These are phyloP conservation scores for Saccharomyces pastorianus DNA, from an alignment of 1,139 yeast species.

Conservation along the genomic window DNA sequence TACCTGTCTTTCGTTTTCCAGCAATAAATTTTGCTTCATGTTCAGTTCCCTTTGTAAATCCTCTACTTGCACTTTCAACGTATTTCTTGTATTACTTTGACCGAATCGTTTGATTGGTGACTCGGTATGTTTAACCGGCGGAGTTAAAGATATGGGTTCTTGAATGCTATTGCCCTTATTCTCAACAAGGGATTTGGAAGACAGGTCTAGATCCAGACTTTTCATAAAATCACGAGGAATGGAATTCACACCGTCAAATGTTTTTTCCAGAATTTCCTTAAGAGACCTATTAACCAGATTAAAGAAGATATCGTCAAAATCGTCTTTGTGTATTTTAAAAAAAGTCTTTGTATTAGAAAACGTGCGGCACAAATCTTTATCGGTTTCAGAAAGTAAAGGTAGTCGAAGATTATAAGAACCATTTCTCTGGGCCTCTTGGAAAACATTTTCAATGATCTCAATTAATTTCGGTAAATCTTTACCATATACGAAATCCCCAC, in stretches of 20 bases:
- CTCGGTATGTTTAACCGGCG: not conserved
- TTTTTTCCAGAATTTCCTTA: slow-evolving; percentile 8
- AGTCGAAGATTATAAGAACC: slow-evolving; percentile 3
- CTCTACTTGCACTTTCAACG: slow-evolving; percentile 1
- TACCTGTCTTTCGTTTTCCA: slow-evolving; percentile 1
- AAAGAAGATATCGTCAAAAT: slow-evolving; percentile 27
- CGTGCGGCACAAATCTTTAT: slow-evolving; percentile 22
- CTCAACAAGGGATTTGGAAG: not conserved
- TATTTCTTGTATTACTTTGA: not conserved
- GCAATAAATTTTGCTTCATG: not conserved
- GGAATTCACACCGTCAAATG: slow-evolving; percentile 12
- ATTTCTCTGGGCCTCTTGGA: slow-evolving; percentile 8
- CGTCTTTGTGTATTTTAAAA: slow-evolving; percentile 28
- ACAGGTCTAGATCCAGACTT: not conserved
- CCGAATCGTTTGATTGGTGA: not conserved
- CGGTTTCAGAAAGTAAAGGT: slow-evolving; percentile 19
- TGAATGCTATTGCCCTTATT: not conserved
- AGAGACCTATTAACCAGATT: slow-evolving; percentile 23
- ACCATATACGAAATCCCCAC: slow-evolving; percentile 28
- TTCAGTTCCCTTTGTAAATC: slow-evolving; percentile 2
- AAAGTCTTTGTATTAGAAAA: slow-evolving; percentile 26
- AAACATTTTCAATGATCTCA: slow-evolving; percentile 16
- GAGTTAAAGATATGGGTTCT: not conserved
- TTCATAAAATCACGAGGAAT: not conserved
- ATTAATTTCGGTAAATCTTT: slow-evolving; percentile 23